phyloP scores from a whole-genome alignment of 345 rosid species.

The Salix brachista region DNA sequence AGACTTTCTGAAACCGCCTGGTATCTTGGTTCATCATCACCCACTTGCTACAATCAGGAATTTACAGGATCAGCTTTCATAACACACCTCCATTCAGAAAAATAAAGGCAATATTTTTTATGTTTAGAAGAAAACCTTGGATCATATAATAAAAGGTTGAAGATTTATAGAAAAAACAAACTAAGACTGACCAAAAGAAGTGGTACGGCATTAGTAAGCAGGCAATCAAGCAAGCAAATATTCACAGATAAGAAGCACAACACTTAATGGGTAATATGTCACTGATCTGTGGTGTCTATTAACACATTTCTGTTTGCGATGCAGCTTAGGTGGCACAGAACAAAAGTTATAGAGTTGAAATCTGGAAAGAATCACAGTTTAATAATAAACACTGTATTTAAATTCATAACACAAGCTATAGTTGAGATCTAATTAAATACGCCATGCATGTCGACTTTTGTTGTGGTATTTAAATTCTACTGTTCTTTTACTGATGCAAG shows the following conservation, averaged over 20 bases:
- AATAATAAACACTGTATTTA: background rate
- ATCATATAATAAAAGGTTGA: background rate
- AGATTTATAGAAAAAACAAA: background rate
- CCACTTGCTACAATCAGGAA: conserved; percentile 72
- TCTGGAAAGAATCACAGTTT: background rate
- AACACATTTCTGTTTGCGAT: background rate
- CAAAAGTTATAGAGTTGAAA: background rate
- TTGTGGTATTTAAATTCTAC: too few species aligned
- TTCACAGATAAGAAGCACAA: background rate
- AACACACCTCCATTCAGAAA: background rate
- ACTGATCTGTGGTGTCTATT: background rate
- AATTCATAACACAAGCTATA: background rate
- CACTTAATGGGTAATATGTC: background rate
- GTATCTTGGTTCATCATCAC: conserved; percentile 98
- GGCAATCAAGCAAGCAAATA: background rate
- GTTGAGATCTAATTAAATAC: background rate
- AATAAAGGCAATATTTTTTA: background rate
- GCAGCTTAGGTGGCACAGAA: background rate
- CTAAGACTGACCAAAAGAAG: background rate
- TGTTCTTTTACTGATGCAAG: background rate
- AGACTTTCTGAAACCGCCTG: conserved; percentile 83
- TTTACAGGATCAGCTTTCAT: conserved; percentile 3
- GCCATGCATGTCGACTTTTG: too few species aligned
- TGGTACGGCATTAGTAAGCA: background rate
- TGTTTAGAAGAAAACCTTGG: background rate